These are phyloP conservation scores for Amanita molliuscula DNA, from an alignment of 768 basidiomycete genomes.

Conservation along the genomic window DNA sequence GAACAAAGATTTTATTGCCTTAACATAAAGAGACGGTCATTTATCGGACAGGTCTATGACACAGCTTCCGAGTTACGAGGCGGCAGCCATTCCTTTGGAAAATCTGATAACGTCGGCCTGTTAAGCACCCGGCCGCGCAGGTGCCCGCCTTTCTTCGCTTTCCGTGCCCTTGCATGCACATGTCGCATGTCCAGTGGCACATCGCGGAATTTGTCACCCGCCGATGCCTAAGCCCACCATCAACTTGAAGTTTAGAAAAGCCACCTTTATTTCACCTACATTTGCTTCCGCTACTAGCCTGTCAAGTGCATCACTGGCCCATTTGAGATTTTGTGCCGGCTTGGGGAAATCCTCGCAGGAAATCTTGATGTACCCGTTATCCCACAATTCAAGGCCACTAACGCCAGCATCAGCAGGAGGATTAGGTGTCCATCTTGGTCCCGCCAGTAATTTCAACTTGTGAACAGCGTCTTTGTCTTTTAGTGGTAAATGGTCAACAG, in stretches of 20 bases:
- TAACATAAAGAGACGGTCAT: background rate
- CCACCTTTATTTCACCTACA: constrained; percentile 36
- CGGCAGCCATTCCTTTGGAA: constrained; percentile 81
- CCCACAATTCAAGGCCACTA: constrained; percentile 32
- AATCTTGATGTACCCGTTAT: constrained; percentile 84
- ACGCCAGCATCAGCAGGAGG: constrained; percentile 65
- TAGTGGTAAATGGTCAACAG: constrained; percentile 68
- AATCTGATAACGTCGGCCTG: constrained; percentile 65
- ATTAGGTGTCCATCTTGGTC: constrained; percentile 73
- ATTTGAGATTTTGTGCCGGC: constrained; percentile 85
- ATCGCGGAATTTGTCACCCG: constrained; percentile 38
- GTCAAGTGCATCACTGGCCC: constrained; percentile 84
- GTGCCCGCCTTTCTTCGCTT: constrained; percentile 68
- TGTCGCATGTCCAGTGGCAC: constrained; percentile 81
- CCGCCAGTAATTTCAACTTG: constrained; percentile 83
- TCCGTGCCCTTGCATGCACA: constrained; percentile 57
- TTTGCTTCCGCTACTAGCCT: constrained; percentile 73
- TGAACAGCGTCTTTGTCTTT: constrained; percentile 55
- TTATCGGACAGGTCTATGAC: background rate
- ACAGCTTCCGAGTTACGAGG: constrained; percentile 6
- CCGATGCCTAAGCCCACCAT: constrained; percentile 22
- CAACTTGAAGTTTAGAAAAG: constrained; percentile 5
- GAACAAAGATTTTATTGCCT: background rate
- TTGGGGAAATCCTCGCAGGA: constrained; percentile 81
- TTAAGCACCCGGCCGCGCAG: constrained; percentile 38